Percentiles rank a stretch among this genome's conserved stretches.
Evolutionary conservation across 2,329 filamentous ascomycete species (phyloP).

Genomic region (Huntiella omanensis): DNA sequence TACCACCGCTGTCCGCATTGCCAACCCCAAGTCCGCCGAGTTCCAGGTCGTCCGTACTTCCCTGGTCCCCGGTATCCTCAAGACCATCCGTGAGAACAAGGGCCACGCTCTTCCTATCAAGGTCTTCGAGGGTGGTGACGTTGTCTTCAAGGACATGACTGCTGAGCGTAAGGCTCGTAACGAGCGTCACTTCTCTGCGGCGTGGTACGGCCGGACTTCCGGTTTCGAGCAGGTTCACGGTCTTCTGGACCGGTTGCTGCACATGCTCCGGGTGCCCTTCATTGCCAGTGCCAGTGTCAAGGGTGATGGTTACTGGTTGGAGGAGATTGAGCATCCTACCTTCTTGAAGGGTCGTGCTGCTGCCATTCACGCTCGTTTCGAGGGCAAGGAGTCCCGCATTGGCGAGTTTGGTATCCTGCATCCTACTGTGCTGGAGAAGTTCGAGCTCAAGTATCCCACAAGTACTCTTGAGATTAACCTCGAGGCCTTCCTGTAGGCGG

Average conservation of each 20-base stretch:
- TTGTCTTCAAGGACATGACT: slow-evolving; percentile 71
- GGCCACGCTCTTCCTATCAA: slow-evolving; percentile 74
- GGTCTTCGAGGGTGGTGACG: slow-evolving; percentile 80
- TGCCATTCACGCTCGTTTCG: slow-evolving; percentile 58
- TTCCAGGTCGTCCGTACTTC: slow-evolving; percentile 87
- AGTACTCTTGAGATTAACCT: slow-evolving; percentile 90
- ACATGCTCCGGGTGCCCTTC: slow-evolving; percentile 77
- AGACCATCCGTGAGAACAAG: slow-evolving; percentile 89
- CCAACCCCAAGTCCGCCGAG: slow-evolving; percentile 82
- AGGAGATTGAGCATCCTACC: slow-evolving; percentile 76
- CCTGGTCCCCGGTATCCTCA: slow-evolving; percentile 69
- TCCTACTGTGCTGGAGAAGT: slow-evolving; percentile 81
- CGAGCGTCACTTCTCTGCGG: slow-evolving; percentile 88
- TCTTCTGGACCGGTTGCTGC: slow-evolving; percentile 73
- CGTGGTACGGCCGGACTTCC: slow-evolving; percentile 82
- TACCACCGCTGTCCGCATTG: slow-evolving; percentile 62
- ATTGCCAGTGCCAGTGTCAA: slow-evolving; percentile 38
- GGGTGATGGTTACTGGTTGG: slow-evolving; percentile 75
- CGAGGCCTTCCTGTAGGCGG: slow-evolving; percentile 62
- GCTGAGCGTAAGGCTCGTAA: slow-evolving; percentile 78
- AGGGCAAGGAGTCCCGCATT: slow-evolving; percentile 51
- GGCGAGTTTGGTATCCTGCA: slow-evolving; percentile 90
- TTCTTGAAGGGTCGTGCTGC: slow-evolving; percentile 87
- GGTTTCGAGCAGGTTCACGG: slow-evolving; percentile 95
- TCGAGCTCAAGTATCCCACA: slow-evolving; percentile 80